phyloP scores from a whole-genome alignment of 2,329 filamentous ascomycete species.

The Fusarium guadeloupense region DNA sequence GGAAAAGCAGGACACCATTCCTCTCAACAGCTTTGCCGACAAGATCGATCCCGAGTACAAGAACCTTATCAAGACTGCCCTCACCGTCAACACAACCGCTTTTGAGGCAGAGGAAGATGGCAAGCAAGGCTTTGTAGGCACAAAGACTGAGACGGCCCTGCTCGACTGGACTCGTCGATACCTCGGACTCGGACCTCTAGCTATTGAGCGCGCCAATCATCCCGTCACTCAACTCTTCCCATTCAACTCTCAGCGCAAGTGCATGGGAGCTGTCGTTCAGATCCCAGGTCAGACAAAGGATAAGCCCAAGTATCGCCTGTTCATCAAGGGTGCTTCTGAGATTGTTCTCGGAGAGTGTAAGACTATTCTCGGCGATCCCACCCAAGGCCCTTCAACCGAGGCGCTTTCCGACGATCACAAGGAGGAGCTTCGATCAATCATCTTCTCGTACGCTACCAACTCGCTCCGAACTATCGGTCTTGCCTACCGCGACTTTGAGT shows the following conservation, averaged over 20 bases:
- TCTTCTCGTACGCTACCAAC: slow-evolving; percentile 67
- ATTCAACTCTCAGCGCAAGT: slow-evolving; percentile 64
- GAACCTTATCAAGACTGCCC: slow-evolving; percentile 38
- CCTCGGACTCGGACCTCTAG: slow-evolving; percentile 57
- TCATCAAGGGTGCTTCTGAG: slow-evolving; percentile 67
- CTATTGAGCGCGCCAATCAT: slow-evolving; percentile 57
- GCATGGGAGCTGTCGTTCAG: slow-evolving; percentile 64
- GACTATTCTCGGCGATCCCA: slow-evolving; percentile 63
- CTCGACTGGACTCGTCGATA: slow-evolving; percentile 60
- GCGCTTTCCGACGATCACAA: slow-evolving; percentile 54
- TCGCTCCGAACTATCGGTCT: slow-evolving; percentile 79
- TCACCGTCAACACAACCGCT: slow-evolving; percentile 66
- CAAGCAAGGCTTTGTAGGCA: slow-evolving; percentile 58
- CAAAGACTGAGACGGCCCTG: slow-evolving; percentile 65
- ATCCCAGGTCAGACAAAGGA: slow-evolving; percentile 47
- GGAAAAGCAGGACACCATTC: slow-evolving; percentile 10
- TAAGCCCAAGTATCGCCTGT: slow-evolving; percentile 54
- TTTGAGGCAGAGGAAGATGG: slow-evolving; percentile 61
- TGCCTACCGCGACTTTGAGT: slow-evolving; percentile 75
- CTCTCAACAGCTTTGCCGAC: slow-evolving; percentile 10
- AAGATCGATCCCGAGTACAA: slow-evolving; percentile 31
- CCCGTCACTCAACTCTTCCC: slow-evolving; percentile 60
- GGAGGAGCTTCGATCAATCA: slow-evolving; percentile 61
- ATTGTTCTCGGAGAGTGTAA: slow-evolving; percentile 60
- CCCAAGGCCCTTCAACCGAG: slow-evolving; percentile 41